phyloP scores from a whole-genome alignment of 2,329 filamentous ascomycete species.

The Sporothrix pseudoabietina region DNA sequence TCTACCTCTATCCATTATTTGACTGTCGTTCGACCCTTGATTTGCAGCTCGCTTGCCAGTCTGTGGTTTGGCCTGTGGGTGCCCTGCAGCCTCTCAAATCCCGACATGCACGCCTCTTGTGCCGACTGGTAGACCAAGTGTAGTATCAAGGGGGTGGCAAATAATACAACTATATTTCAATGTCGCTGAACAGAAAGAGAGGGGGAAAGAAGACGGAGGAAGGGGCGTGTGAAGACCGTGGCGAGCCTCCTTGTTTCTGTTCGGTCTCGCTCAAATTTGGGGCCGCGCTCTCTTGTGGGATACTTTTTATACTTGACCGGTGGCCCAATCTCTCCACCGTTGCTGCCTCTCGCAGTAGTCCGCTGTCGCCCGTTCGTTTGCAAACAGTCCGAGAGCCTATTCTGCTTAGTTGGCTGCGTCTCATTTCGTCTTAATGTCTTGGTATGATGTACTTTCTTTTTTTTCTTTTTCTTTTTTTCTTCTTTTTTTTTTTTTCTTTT shows the following conservation, averaged over 20 bases:
- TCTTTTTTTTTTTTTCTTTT: background rate
- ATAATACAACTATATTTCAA: background rate
- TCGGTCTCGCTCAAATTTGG: background rate
- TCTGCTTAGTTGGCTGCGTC: background rate
- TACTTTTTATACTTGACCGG: background rate
- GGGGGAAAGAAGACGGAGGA: background rate
- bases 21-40: background rate
- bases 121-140: background rate
- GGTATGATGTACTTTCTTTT: background rate
- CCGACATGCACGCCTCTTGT: background rate
- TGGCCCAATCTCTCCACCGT: background rate
- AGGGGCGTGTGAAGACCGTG: background rate
- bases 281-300: background rate
- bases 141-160: background rate
- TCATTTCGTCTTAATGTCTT: too few species aligned
- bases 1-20: background rate
- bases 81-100: conserved; percentile 8
- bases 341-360: background rate
- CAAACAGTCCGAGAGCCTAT: background rate
- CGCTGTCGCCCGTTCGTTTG: background rate
- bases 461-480: background rate
- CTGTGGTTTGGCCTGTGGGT: background rate
- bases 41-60: background rate
- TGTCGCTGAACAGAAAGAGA: background rate
- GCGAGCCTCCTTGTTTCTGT: background rate